Percentiles rank a stretch among this genome's conserved stretches.
Evolutionary conservation across 495 filamentous ascomycete species (phyloP).

Genomic region (Hypomontagnella submonticulosa): DNA sequence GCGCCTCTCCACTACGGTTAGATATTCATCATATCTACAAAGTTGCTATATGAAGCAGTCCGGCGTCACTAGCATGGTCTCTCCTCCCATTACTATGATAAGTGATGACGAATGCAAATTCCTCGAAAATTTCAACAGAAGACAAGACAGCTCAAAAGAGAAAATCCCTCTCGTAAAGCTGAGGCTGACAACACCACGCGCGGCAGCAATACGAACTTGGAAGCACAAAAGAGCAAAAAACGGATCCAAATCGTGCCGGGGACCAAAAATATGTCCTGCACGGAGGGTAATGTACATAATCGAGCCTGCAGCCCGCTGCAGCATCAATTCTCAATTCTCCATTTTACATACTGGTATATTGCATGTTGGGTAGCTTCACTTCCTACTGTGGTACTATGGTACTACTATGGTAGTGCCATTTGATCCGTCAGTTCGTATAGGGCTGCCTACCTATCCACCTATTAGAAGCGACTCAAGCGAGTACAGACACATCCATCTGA

Average conservation of each 20-base stretch:
- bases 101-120: slow-evolving; percentile 36
- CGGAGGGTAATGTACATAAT: neutral
- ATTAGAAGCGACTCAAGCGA: no score
- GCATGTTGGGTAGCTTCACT: no score
- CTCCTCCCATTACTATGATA: slow-evolving; percentile 16
- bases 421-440: no score
- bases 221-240: slow-evolving; percentile 29
- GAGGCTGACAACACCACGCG: slow-evolving; percentile 38
- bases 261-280: slow-evolving; percentile 5
- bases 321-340: no score
- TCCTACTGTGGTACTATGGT: no score
- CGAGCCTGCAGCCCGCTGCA: no score
- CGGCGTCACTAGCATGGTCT: slow-evolving; percentile 27
- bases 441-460: no score
- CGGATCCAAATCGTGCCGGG: slow-evolving; percentile 19
- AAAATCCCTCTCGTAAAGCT: slow-evolving; percentile 45
- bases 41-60: slow-evolving; percentile 33
- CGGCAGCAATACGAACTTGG: slow-evolving; percentile 37
- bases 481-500: no score
- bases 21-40: slow-evolving; percentile 10
- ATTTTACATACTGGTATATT: no score
- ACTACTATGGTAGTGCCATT: no score
- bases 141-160: slow-evolving; percentile 15
- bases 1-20: slow-evolving; percentile 13
- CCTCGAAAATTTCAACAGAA: slow-evolving; percentile 11